Evolutionary conservation across 208 protist species (phyloP), one percentile per base, ranked within the genome.

Genomic region (Lotmaria passim): DNA sequence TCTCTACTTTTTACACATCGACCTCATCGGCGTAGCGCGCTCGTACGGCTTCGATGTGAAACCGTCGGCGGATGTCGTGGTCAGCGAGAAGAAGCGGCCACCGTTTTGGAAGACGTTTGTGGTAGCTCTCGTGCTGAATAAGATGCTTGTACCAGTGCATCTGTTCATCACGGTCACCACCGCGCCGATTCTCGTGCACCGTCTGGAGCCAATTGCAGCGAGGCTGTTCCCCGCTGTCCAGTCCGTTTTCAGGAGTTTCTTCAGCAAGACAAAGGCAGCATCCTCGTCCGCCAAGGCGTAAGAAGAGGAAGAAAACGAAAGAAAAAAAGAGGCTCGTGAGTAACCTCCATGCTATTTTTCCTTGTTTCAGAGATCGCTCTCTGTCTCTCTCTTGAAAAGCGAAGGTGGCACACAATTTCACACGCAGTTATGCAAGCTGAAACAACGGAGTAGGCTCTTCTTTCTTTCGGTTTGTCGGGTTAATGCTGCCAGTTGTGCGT

Each of bases 71-170:
- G 71, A 82, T 19, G 78, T 57, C 34, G 10, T 62, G 60, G 69
- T 38, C 1, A 69, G 39, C 8, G 61, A 60, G 33, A 64, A 70
- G 12, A 62, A 77, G 23, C 73, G 62, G 7, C 85, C 85, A 14
- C 85, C 82, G 0, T 91, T 95, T 65, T 91, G 73, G 79, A 78
- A 83, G 60, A 90, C 82, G 14, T 79, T 93, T 31, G 48, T 91
- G 19, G 46, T 86, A 5, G 73, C 87, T 6, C 78, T 96, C 58
- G 43, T 93, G 6, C 65, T 96, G 14, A 96, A 96, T 79, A 96
- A 96, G 72, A 76, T 96, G 50, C 34, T 93, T 8, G 86, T 89
- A 1, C 90, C 90, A 36, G 23, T 85, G 34, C 87, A 96, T 57
- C 43, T 96, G 23, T 46, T 88, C 21, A 26, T 89, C 19, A 90